Evolutionary conservation across 2,329 filamentous ascomycete genomes (phyloP).

Genomic region (Didymella arachidicola): DNA sequence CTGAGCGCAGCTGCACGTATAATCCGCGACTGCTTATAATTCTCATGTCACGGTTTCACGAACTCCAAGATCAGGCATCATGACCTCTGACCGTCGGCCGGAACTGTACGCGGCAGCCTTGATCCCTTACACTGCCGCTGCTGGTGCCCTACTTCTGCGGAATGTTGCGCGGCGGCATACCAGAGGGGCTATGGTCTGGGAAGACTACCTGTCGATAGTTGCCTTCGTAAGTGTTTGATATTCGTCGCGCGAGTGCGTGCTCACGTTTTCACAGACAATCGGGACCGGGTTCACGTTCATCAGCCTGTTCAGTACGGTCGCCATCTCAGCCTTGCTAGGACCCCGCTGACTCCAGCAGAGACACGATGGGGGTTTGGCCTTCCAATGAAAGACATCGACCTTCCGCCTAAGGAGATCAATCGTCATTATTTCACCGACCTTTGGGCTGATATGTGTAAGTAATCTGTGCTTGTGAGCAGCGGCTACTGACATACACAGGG

Average conservation of each 20-base stretch:
- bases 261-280: constrained; percentile 17
- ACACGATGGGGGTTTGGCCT: constrained; percentile 36
- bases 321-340: neutral
- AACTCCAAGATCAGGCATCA: constrained; percentile 15
- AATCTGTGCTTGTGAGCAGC: neutral
- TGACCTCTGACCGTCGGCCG: constrained; percentile 28
- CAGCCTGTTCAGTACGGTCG: constrained; percentile 32
- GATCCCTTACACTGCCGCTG: constrained; percentile 30
- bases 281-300: constrained; percentile 34
- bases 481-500: constrained; percentile 13
- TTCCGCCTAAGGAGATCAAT: constrained; percentile 23
- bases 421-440: constrained; percentile 33
- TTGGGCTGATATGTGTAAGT: constrained; percentile 32
- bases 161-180: constrained; percentile 27
- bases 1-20: constrained; percentile 18
- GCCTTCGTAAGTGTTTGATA: constrained; percentile 29
- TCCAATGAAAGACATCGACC: constrained; percentile 24
- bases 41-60: constrained; percentile 21
- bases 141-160: constrained; percentile 27
- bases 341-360: constrained; percentile 25
- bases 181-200: constrained; percentile 29
- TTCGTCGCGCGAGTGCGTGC: neutral
- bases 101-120: constrained; percentile 33
- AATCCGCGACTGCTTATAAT: constrained; percentile 14
- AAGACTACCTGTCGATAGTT: constrained; percentile 32